Base-by-base conservation (phyloP, 2,329 filamentous ascomycete species). In the Talaromyces sp. region DNA sequence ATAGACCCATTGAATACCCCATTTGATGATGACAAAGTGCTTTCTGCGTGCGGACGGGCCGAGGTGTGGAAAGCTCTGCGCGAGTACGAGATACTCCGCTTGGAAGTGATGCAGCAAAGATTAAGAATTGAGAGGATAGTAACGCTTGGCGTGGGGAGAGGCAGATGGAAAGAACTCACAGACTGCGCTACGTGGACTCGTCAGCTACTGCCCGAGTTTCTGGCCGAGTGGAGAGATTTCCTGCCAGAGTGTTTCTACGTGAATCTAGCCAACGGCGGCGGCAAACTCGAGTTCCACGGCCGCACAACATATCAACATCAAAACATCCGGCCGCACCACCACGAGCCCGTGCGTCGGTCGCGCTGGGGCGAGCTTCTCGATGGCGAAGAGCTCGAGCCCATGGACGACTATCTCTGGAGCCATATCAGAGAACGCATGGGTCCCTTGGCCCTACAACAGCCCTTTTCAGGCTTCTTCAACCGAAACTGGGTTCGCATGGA, bases 141-240 rank as follows among this genome's bases (percentile, higher is more conserved):
- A 32, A 57, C 62, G 39, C 60, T 66, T 13, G 65, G 71, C 32
- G 42, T 72, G 10, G 59, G 69, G 27, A 60, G 67, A 22, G 58
- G 63, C 15, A 42, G 59, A 3, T 71, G 67, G 68, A 55, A 55
- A 0, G 59, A 63, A 7, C 65, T 67, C 15, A 55, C 63, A 68
- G 65, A 65, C 17, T 2, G 27, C 25, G 27, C 56, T 7, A 61
- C 51, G 11, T 80, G 75, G 77, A 66, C 72, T 47, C 65, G 67
- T 15, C 67, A 70, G 17, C 60, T 71, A 1, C 66, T 83, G 3
- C 82, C 82, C 1, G 67, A 72, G 8, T 66, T 81, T 32, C 65
- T 84, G n/a, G 68, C 73, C 54, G 80, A 83, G 66, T 84, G 83
- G 72, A 69, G 69, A 13, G 73, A 75, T 47, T 82, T 84, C 61